Base-by-base conservation (phyloP, 345 rosid genomes). In the Hibiscus mutabilis region DNA sequence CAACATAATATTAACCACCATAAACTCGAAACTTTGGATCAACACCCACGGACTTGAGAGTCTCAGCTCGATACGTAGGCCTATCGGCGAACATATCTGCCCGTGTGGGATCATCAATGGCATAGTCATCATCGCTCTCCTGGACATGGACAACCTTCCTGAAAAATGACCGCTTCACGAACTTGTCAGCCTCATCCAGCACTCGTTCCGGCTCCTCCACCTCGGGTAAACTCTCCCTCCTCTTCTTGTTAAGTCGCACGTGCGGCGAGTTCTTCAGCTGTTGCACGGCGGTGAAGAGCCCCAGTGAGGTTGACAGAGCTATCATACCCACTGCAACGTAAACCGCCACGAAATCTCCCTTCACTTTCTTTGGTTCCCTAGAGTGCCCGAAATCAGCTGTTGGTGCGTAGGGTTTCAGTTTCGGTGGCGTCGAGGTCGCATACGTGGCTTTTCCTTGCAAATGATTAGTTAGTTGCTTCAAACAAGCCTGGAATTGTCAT, bases 131-230 rank as follows among this genome's bases (percentile, higher is more conserved):
- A 2, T 82, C 79, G 4, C 69, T 72, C 42, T 86, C 91, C 63
- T 81, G 92, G 46, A 92, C 70, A 37, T 89, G 98, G 1, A 96
- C 96, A 9, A 89, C 66, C 66, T 89, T 92, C 80, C 97, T 84
- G 66, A 90, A 88, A 72, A 88, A 82, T 0, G 98, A 90, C 64
- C 78, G 85, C 37, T 80, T 81, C 0, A 77, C 2, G 1, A 86
- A 84, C 76, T 65, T 78, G 0, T 79, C 82, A 0, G 89, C 79
- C 55, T 88, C 90, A 2, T 83, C 70, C 44, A 82, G 37, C 33
- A 86, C 84, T 15, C 33, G 64, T 0, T 90, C 96, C 0, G 97
- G 97, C 21, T 89, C 85, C 31, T 78, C 86, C n/a, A 92, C 78
- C 77, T 95, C 99, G 0, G 90, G 89, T 5, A 92, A n/a, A 0